Conservation (phyloP, 116 monocot species). For the Posidonia oceanica region DNA sequence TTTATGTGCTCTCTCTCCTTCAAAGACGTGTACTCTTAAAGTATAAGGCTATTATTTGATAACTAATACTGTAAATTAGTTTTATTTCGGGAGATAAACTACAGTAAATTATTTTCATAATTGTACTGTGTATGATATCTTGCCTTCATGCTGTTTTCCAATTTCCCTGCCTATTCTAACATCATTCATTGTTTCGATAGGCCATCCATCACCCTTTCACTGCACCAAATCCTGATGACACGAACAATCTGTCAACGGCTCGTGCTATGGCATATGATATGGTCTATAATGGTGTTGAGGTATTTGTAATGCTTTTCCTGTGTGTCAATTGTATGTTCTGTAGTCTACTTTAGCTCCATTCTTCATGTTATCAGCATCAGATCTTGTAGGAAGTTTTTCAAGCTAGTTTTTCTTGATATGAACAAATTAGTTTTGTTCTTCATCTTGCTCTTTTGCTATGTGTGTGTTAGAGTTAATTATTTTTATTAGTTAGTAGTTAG, state of each 20-base stretch:
- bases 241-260: conserved; percentile 67
- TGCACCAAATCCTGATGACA: conserved; percentile 89
- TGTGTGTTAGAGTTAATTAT: too few relatives aligned
- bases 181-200: conserved; percentile 21
- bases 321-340: neutral
- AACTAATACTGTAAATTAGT: too few relatives aligned
- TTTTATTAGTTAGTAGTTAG: too few relatives aligned
- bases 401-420: neutral
- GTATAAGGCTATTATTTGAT: too few relatives aligned
- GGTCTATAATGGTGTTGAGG: conserved; percentile 99
- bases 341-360: neutral
- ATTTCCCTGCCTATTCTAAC: neutral
- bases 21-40: too few relatives aligned
- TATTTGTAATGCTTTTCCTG: conserved; percentile 9
- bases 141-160: too few relatives aligned
- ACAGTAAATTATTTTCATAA: too few relatives aligned
- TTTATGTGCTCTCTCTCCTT: too few relatives aligned
- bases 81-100: too few relatives aligned
- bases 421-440: neutral
- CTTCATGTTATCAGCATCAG: neutral
- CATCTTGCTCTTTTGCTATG: neutral
- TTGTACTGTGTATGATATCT: too few relatives aligned
- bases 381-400: neutral
- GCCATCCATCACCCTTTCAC: conserved; percentile 96
- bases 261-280: conserved; percentile 98